Evolutionary conservation across 139 green algal species (phyloP).

Genomic region (Trebouxia sp.): DNA sequence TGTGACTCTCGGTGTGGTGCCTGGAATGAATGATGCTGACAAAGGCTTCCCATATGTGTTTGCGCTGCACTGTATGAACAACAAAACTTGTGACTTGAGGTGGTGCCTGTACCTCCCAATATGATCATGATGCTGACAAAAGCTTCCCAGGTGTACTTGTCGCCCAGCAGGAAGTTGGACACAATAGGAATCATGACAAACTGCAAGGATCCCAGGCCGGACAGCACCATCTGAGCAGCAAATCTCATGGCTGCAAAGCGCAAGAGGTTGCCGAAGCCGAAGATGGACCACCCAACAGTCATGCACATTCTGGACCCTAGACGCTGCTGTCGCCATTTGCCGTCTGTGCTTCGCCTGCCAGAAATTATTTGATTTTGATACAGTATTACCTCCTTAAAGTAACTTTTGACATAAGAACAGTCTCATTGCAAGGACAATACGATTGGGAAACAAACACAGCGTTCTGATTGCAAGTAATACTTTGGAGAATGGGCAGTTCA

Average conservation of each 20-base stretch:
- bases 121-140: conserved; percentile 46
- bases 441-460: too few species aligned
- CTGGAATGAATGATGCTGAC: too few species aligned
- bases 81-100: too few species aligned
- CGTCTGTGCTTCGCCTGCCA: conserved; percentile 51
- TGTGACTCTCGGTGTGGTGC: neutral
- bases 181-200: conserved; percentile 59
- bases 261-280: conserved; percentile 53
- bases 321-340: conserved; percentile 44
- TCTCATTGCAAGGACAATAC: too few species aligned
- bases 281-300: conserved; percentile 42
- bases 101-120: conserved; percentile 42
- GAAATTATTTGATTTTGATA: neutral
- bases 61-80: neutral
- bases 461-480: too few species aligned
- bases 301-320: conserved; percentile 46
- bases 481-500: too few species aligned
- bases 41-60: too few species aligned
- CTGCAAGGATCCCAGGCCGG: conserved; percentile 46
- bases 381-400: neutral
- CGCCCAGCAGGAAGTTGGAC: conserved; percentile 45
- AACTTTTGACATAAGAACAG: too few species aligned
- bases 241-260: conserved; percentile 59
- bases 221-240: conserved; percentile 54
- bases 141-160: conserved; percentile 33